Base-by-base conservation (phyloP, 805 yeast species). In the Tanozyma kutaoensis region DNA sequence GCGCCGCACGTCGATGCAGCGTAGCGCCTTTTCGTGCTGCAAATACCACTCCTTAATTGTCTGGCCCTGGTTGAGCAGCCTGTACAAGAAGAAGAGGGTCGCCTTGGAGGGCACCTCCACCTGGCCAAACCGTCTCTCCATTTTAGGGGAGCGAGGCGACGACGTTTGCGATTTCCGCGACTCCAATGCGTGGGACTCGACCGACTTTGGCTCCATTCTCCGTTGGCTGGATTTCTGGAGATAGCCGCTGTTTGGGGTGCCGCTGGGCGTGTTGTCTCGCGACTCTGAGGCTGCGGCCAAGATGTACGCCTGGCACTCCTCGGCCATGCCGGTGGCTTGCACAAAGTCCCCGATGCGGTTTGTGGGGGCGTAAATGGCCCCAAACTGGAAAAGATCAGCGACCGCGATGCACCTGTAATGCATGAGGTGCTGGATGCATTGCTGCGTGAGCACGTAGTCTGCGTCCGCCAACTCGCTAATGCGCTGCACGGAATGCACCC, bases 341-440 rank as follows among this genome's bases (percentile, higher is more conserved):
- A 82, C 58, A 37, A 93, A 81, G 19, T 59, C 50, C 0, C 79
- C 72, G 14, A 91, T 69, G 24, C 69, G 66, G 20, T 91, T 75
- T 0, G 97, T 82, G 14, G 94, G 82, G 0, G 95, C 91, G 53
- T 91, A 91, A 14, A 76, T 71, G 50, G 84, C 88, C 25, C 75
- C 58, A 46, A 86, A 91, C 45, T 86, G 96, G 48, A 91, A 88
- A 11, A 91, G 71, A 45, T 88, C 97, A 10, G 81, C 61, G 8
- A 86, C 64, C 10, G 77, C 69, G 17, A 91, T 73, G 39, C 96
- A 81, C 37, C 76, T 76, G 53, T 88, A 91, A 49, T 88, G 93
- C 57, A 86, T 68, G 28, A 91, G 58, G 52, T 91, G 96, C 49
- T 81, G 93, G 20, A 93, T 74, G 46, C 96, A 86, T 43, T 80